Percentiles rank a stretch among this genome's conserved stretches.
Conservation (phyloP, 2,329 filamentous ascomycete species). For the Cladosporium sp. region DNA sequence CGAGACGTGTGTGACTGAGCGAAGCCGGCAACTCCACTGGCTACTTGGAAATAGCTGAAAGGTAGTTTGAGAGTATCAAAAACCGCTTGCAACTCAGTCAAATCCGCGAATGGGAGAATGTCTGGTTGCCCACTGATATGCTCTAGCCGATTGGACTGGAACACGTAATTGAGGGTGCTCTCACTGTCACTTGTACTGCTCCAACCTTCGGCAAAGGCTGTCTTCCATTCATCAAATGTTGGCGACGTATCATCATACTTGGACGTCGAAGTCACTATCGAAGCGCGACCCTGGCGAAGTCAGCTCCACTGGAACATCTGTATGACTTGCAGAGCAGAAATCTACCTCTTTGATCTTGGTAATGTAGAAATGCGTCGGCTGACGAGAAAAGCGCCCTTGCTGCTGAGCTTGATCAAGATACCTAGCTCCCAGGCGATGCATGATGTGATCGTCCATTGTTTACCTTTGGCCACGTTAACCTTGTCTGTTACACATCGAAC, state of each 20-base stretch:
- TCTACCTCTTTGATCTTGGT: not conserved
- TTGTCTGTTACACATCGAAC: not conserved
- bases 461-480: not conserved
- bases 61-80: constrained; percentile 16
- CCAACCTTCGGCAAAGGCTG: not conserved
- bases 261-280: not conserved
- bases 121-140: constrained; percentile 17
- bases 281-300: not conserved
- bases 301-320: not conserved
- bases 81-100: not conserved
- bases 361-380: not conserved
- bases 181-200: not conserved
- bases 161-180: constrained; percentile 10
- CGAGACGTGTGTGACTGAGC: constrained; percentile 7
- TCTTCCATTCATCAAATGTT: not conserved
- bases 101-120: constrained; percentile 14
- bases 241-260: not conserved
- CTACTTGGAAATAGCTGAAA: constrained; percentile 17
- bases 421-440: not conserved
- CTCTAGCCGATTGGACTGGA: constrained; percentile 15
- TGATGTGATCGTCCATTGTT: constrained; percentile 2
- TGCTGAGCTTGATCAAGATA: not conserved
- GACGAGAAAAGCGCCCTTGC: not conserved
- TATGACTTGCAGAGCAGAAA: no score
- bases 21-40: constrained; percentile 12